Conservation (phyloP, 208 protist genomes). For the Trypanosoma boissoni region DNA sequence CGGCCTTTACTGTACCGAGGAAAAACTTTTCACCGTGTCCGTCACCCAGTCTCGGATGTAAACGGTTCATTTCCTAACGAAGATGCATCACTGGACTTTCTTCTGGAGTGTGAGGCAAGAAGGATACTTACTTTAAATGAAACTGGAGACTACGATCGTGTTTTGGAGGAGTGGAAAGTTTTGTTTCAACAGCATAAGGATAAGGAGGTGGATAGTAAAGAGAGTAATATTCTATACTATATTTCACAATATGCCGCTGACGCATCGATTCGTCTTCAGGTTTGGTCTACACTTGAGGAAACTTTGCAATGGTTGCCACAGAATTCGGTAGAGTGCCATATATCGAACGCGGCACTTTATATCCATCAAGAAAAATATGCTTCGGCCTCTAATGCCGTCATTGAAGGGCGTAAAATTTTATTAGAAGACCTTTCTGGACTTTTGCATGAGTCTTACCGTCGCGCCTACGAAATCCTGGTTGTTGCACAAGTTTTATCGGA, state of each 20-base stretch:
- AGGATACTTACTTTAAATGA: slow-evolving; percentile 79
- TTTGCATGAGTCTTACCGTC: slow-evolving; percentile 83
- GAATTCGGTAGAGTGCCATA: slow-evolving; percentile 61
- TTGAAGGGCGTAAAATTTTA: slow-evolving; percentile 58
- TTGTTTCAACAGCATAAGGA: slow-evolving; percentile 31
- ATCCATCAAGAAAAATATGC: slow-evolving; percentile 63
- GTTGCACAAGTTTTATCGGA: slow-evolving; percentile 97
- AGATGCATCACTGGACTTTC: slow-evolving; percentile 33
- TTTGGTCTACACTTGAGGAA: slow-evolving; percentile 59
- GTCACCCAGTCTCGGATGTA: slow-evolving; percentile 35
- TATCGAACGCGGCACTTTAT: slow-evolving; percentile 51
- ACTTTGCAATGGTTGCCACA: slow-evolving; percentile 54
- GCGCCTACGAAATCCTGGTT: slow-evolving; percentile 94
- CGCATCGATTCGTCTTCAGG: slow-evolving; percentile 75
- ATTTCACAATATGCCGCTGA: slow-evolving; percentile 84
- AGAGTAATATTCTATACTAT: slow-evolving; percentile 58
- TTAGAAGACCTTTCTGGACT: slow-evolving; percentile 72
- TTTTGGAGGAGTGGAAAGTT: slow-evolving; percentile 60
- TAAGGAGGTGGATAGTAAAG: slow-evolving; percentile 33
- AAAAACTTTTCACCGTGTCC: slow-evolving; percentile 33
- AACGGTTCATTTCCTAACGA: slow-evolving; percentile 35
- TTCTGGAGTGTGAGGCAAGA: slow-evolving; percentile 47
- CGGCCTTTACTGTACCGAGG: slow-evolving; percentile 18
- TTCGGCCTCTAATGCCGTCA: slow-evolving; percentile 40
- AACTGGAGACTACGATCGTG: slow-evolving; percentile 70